Evolutionary conservation across 805 yeast species (phyloP).

Genomic region (Tetrapisispora arboricola): DNA sequence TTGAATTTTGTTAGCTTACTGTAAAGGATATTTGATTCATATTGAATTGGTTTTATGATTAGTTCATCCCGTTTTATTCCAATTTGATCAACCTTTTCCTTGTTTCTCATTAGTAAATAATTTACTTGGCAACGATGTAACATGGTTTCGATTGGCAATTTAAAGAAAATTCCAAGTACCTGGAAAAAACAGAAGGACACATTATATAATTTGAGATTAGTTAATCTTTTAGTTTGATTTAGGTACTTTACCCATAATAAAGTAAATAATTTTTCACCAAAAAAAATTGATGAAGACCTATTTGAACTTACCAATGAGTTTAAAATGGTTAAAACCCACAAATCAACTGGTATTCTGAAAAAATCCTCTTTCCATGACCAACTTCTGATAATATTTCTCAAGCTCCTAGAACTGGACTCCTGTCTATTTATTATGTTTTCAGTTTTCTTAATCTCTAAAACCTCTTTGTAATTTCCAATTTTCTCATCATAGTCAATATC

Average conservation of each 20-base stretch:
- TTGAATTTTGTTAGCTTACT: neutral
- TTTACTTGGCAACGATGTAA: constrained; percentile 75
- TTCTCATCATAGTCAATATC: neutral
- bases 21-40: constrained; percentile 27
- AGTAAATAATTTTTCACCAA: constrained; percentile 27
- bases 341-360: constrained; percentile 44
- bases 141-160: constrained; percentile 80
- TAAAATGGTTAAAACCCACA: constrained; percentile 58
- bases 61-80: constrained; percentile 31
- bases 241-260: constrained; percentile 35
- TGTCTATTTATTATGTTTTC: too few species aligned
- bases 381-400: constrained; percentile 52
- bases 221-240: constrained; percentile 39
- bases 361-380: constrained; percentile 32
- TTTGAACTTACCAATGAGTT: constrained; percentile 42
- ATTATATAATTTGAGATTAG: constrained; percentile 50
- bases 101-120: constrained; percentile 36
- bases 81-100: constrained; percentile 2
- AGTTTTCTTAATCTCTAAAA: neutral
- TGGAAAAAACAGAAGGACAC: constrained; percentile 2
- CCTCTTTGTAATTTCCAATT: constrained; percentile 12
- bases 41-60: constrained; percentile 49
- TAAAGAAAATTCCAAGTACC: constrained; percentile 52
- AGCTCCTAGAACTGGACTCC: constrained; percentile 38
- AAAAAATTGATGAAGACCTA: constrained; percentile 30